phyloP scores from a whole-genome alignment of 2,329 filamentous ascomycete species.

The Penicillium concentricum region DNA sequence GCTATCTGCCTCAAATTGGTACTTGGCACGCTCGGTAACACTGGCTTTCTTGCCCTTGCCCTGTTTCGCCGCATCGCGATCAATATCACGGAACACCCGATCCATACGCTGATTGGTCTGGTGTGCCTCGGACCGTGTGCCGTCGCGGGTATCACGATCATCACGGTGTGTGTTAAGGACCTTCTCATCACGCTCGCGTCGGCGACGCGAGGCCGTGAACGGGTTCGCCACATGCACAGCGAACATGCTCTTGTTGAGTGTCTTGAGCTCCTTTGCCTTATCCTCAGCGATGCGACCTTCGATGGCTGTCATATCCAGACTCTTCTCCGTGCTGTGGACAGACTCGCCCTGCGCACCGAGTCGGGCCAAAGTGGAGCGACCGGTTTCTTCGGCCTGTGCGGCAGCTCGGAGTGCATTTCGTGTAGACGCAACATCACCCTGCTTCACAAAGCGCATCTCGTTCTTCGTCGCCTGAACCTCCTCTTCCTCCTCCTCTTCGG shows the following conservation, averaged over 20 bases:
- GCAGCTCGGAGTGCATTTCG: conserved; percentile 68
- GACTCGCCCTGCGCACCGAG: conserved; percentile 77
- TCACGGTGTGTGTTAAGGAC: conserved; percentile 64
- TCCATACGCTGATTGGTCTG: conserved; percentile 59
- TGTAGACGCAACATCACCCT: conserved; percentile 71
- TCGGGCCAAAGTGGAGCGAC: conserved; percentile 68
- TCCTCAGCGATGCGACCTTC: conserved; percentile 76
- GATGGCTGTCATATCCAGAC: conserved; percentile 75
- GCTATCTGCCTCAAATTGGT: conserved; percentile 74
- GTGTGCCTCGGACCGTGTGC: conserved; percentile 56
- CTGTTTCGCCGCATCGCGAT: conserved; percentile 50
- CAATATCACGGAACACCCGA: conserved; percentile 63
- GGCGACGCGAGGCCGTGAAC: conserved; percentile 69
- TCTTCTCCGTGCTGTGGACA: conserved; percentile 77
- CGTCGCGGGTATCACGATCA: conserved; percentile 58
- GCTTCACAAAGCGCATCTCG: conserved; percentile 73
- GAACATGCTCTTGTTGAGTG: conserved; percentile 87
- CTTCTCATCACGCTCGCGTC: conserved; percentile 63
- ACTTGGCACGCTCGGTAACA: conserved; percentile 67
- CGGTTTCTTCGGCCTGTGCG: conserved; percentile 68
- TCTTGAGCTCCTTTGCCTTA: conserved; percentile 79
- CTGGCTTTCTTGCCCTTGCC: conserved; percentile 53
- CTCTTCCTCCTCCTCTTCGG: conserved; percentile 74
- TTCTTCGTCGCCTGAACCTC: conserved; percentile 70
- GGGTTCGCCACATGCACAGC: conserved; percentile 75